Evolutionary conservation across 2,329 filamentous ascomycete genomes (phyloP).

Genomic region (Cladophialophora carrionii): DNA sequence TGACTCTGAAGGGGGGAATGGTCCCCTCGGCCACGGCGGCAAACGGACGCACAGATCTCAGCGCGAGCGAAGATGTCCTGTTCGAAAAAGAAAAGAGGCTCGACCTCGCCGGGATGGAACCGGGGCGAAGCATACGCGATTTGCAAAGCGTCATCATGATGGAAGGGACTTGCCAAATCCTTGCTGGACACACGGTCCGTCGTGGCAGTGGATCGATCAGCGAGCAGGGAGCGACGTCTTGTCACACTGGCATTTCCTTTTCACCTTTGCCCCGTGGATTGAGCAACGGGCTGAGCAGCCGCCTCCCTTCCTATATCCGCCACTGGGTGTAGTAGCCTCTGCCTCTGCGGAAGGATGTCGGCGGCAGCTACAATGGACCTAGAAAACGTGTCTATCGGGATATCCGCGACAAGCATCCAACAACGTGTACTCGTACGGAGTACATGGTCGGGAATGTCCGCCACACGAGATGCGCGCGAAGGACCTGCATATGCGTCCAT

Average conservation of each 20-base stretch:
- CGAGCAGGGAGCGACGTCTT: neutral
- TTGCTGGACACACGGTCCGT: neutral
- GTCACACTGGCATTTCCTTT: neutral
- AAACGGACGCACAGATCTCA: constrained; percentile 1
- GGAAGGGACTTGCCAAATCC: neutral
- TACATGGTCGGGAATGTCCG: constrained; percentile 10
- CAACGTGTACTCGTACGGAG: neutral
- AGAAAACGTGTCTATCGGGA: neutral
- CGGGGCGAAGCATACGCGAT: neutral
- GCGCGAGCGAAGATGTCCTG: neutral
- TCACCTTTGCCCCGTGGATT: neutral
- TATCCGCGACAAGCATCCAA: neutral
- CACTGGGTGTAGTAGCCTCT: neutral
- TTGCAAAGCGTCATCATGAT: neutral
- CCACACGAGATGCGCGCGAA: neutral
- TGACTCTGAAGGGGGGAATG: constrained; percentile 16
- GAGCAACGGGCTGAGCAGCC: neutral
- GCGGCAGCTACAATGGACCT: neutral
- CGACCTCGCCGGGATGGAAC: neutral
- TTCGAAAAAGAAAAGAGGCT: neutral
- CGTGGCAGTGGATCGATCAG: neutral
- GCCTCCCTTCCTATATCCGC: neutral
- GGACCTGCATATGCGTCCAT: neutral
- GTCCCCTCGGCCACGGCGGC: neutral
- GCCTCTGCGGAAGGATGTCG: neutral